Evolutionary conservation across 345 rosid genomes (phyloP).

Genomic region (Melastoma malabathricum): DNA sequence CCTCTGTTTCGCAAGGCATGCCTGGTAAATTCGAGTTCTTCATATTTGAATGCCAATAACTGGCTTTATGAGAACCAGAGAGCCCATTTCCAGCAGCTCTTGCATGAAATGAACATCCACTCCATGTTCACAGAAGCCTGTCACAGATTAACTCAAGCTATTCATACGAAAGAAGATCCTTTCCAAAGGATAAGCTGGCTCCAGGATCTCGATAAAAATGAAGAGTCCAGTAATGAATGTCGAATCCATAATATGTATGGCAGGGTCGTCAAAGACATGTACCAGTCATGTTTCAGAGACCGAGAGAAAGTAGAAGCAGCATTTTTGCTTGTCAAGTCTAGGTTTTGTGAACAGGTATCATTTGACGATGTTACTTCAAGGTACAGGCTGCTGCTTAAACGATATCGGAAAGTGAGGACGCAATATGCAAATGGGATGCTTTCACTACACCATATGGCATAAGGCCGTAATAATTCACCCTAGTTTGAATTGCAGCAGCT

Average conservation of each 20-base stretch:
- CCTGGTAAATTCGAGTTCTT: conserved; percentile 24
- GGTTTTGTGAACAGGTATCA: conserved; percentile 28
- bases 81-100: conserved; percentile 17
- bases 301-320: conserved; percentile 18
- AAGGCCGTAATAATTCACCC: too few relatives aligned
- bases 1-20: conserved; percentile 40
- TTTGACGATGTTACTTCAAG: conserved; percentile 20
- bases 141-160: conserved; percentile 15
- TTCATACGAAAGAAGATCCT: conserved; percentile 18
- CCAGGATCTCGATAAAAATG: conserved; percentile 11
- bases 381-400: conserved; percentile 24
- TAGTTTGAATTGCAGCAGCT: too few relatives aligned
- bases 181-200: conserved; percentile 35
- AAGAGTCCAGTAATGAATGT: conserved; percentile 10
- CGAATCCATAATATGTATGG: conserved; percentile 7
- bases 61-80: conserved; percentile 30
- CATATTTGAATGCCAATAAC: conserved; percentile 8
- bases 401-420: conserved; percentile 32
- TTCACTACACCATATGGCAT: conserved; percentile 18
- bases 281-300: conserved; percentile 11
- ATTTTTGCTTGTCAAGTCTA: conserved; percentile 19
- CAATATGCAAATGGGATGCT: conserved; percentile 48
- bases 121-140: conserved; percentile 21
- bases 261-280: conserved; percentile 9
- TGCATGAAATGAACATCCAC: conserved; percentile 17